phyloP scores from a whole-genome alignment of 1,139 yeast species.

The Saccharomyces hybrid region DNA sequence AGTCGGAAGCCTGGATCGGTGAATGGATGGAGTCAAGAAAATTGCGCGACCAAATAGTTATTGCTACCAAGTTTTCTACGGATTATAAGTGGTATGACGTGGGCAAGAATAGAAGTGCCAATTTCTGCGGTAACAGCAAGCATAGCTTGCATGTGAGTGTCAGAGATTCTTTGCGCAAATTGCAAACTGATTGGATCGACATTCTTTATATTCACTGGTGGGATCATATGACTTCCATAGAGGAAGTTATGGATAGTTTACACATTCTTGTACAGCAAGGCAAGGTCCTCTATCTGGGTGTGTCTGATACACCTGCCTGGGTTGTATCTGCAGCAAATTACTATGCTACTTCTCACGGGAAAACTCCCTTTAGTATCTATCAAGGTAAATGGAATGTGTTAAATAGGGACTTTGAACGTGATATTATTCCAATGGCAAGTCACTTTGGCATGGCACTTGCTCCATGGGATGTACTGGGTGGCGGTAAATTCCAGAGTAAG shows the following conservation, averaged over 20 bases:
- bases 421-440: slow-evolving; percentile 16
- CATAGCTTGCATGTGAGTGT: slow-evolving; percentile 3
- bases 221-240: slow-evolving; percentile 23
- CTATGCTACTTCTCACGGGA: slow-evolving; percentile 18
- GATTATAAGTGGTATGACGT: neutral
- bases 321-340: slow-evolving; percentile 20
- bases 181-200: slow-evolving; percentile 3
- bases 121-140: neutral
- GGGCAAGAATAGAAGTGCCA: neutral
- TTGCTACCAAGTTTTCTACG: neutral
- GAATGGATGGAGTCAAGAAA: slow-evolving; percentile 5
- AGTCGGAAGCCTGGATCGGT: slow-evolving; percentile 14
- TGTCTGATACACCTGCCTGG: slow-evolving; percentile 25
- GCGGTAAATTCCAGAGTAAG: slow-evolving; percentile 15
- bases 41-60: slow-evolving; percentile 5
- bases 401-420: slow-evolving; percentile 20
- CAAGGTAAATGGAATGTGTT: slow-evolving; percentile 21
- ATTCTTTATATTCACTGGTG: slow-evolving; percentile 20
- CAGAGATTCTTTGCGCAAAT: slow-evolving; percentile 2
- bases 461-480: slow-evolving; percentile 19
- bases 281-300: slow-evolving; percentile 15
- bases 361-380: slow-evolving; percentile 18
- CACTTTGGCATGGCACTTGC: slow-evolving; percentile 19
- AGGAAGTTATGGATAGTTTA: slow-evolving; percentile 23
- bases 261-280: slow-evolving; percentile 14